Evolutionary conservation across 1,139 yeast genomes (phyloP), one percentile per base, ranked within the genome.

Genomic region (Torulaspora pretoriensis): DNA sequence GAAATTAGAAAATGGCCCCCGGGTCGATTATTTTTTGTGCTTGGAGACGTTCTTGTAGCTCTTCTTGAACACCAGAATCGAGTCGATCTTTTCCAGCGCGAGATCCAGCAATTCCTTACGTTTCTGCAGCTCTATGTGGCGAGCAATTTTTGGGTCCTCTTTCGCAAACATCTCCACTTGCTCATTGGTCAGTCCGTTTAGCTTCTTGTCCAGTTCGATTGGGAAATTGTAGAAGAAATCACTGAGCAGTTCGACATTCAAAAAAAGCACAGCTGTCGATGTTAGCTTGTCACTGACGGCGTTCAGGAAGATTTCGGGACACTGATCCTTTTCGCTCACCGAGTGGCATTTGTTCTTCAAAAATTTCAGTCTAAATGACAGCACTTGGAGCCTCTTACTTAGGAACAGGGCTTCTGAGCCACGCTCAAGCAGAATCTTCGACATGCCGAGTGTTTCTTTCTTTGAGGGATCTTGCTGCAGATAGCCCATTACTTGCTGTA

Each of bases 151-250:
- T 12, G 96, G 94, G 68, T 94, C 98, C 65, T 94, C 97, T 59
- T 88, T 88, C 1, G 98, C 98, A 69, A 90, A 87, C 48, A 70
- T 69, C 59, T 90, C 97, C 48, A 92, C 75, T 60, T 90, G 95
- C 44, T 88, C 95, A 42, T 74, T 74, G 8, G 80, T 72, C 57
- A 92, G 70, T 50, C 72, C 73, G 49, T 85, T 80, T 50, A 94
- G 75, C 53, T 82, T 79, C 46, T 73, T 72, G 65, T 94, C 99
- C 51, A 94, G 73, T 63, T 89, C 97, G 46, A 97, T 76, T 1
- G 98, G 98, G 68, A 94, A 92, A 59, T 88, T 89, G 67, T 94
- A 92, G 66, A 90, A 92, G 61, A 94, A 94, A 67, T 94, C 98
- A 55, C 95, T 84, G 53, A 94, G 71, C 40, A 94, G 72, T 66